These are phyloP conservation scores for Begonia peltatifolia DNA, from an alignment of 306 rosid species.

Conservation along the genomic window DNA sequence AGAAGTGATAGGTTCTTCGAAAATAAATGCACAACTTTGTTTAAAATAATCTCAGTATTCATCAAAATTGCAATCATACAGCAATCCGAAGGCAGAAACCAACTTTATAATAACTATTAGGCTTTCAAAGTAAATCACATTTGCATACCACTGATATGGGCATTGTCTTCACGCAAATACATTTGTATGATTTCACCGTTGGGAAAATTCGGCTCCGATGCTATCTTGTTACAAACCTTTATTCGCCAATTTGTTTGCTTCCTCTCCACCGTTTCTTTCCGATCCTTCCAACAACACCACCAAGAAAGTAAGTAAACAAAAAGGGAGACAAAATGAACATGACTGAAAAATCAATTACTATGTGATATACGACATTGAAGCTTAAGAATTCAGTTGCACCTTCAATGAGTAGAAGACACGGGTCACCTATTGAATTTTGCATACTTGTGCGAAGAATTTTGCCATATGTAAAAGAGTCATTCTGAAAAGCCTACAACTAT, in stretches of 20 bases:
- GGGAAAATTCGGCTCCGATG: constrained; percentile 55
- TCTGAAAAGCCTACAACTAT: no score
- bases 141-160: constrained; percentile 37
- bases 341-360: not conserved
- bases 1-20: no score
- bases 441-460: no score
- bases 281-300: constrained; percentile 34
- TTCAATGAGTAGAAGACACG: not conserved
- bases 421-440: no score
- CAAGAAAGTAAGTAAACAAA: constrained; percentile 6
- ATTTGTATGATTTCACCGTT: constrained; percentile 48
- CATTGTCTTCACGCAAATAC: constrained; percentile 49
- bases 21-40: no score
- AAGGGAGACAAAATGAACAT: not conserved
- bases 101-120: no score
- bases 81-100: not conserved
- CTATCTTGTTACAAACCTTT: constrained; percentile 55
- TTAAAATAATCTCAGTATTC: not conserved
- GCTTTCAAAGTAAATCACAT: constrained; percentile 6
- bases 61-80: not conserved
- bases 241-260: constrained; percentile 42
- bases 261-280: constrained; percentile 43
- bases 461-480: no score
- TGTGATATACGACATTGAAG: no score
- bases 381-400: no score